Percentiles rank a stretch among this genome's conserved stretches.
phyloP scores from a whole-genome alignment of 768 basidiomycete species.

The Wakefieldia striispora region DNA sequence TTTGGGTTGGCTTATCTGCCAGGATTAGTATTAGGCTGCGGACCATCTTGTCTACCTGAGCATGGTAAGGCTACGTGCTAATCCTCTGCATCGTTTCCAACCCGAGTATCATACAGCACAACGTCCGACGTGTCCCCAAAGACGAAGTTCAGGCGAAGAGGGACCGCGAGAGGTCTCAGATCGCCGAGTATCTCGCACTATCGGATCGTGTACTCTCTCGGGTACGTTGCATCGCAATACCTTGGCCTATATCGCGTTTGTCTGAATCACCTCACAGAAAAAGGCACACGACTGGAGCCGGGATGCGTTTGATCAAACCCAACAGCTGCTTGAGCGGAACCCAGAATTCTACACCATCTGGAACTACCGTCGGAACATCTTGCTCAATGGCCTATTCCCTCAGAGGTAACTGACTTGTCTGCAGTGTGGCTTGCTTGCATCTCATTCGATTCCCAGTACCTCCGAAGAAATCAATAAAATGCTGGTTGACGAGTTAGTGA shows the following conservation, averaged over 20 bases:
- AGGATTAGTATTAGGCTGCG: too few species aligned
- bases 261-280: constrained; percentile 50
- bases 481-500: constrained; percentile 68
- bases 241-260: not conserved
- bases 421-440: not conserved
- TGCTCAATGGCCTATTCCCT: constrained; percentile 69
- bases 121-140: constrained; percentile 56
- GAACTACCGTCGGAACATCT: constrained; percentile 88
- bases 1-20: too few species aligned
- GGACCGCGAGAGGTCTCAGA: constrained; percentile 69
- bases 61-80: constrained; percentile 25
- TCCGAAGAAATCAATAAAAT: constrained; percentile 59
- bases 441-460: constrained; percentile 41
- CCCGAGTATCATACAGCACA: constrained; percentile 48
- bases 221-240: constrained; percentile 47
- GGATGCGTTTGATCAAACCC: constrained; percentile 78
- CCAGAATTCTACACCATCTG: constrained; percentile 97
- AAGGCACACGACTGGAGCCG: constrained; percentile 60
- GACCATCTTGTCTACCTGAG: too few species aligned
- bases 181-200: constrained; percentile 71
- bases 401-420: constrained; percentile 44
- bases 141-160: constrained; percentile 67
- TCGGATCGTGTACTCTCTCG: constrained; percentile 60
- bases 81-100: constrained; percentile 1
- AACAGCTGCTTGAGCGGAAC: constrained; percentile 74